A percentile compares a stretch with the other conserved stretches of the same genome.
These are phyloP conservation scores for Coccomyxa sp. DNA, from an alignment of 139 green algal genomes.

Conservation along the genomic window DNA sequence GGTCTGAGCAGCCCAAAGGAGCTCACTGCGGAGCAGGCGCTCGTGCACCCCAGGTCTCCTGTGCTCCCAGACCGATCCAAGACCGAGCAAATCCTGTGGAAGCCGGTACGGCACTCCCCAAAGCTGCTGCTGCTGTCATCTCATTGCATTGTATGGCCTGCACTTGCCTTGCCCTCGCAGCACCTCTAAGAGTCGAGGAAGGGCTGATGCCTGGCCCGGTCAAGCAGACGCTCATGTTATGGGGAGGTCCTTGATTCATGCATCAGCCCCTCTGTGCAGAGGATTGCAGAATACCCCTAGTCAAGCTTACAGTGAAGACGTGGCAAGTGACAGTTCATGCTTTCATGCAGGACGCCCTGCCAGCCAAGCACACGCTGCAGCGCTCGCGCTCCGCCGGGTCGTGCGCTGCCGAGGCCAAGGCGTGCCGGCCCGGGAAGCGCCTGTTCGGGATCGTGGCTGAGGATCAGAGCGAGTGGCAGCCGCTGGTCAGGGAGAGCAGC, in stretches of 20 bases:
- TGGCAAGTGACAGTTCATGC: background rate
- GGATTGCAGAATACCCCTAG: background rate
- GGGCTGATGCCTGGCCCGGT: too few species aligned
- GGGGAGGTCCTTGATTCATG: too few species aligned
- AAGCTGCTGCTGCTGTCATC: background rate
- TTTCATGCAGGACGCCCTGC: background rate
- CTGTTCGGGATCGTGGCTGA: background rate
- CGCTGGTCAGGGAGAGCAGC: background rate
- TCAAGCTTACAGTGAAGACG: background rate
- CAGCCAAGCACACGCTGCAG: background rate
- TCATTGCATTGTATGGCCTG: too few species aligned
- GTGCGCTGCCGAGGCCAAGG: background rate
- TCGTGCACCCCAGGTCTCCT: background rate
- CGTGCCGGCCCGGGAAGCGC: background rate
- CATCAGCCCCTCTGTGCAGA: too few species aligned
- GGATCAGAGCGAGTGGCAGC: background rate
- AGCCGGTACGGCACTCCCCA: background rate
- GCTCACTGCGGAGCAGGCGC: background rate
- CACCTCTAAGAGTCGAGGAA: too few species aligned
- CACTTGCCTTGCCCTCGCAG: too few species aligned
- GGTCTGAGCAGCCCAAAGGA: background rate
- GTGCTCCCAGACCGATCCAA: background rate
- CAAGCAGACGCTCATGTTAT: too few species aligned
- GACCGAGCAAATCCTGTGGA: background rate
- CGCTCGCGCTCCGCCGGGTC: too few species aligned